Conservation (phyloP, 2,329 filamentous ascomycete genomes). For the Didymella keratinophila region DNA sequence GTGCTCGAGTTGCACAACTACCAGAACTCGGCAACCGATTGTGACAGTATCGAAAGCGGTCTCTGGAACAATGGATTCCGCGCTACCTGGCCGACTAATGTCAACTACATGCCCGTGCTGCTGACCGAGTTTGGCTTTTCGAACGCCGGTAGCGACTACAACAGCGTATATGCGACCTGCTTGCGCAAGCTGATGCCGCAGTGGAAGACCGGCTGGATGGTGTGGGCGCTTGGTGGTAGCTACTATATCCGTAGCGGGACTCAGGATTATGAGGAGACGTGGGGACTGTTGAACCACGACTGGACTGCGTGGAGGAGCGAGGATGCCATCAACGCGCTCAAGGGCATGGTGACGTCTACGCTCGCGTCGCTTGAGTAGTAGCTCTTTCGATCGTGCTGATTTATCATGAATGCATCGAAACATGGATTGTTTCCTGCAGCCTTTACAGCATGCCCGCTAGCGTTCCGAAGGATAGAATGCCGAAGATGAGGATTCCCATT, state of each 20-base stretch:
- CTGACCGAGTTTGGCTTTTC: conserved; percentile 65
- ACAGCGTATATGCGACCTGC: conserved; percentile 61
- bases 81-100: conserved; percentile 55
- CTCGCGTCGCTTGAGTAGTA: conserved; percentile 21
- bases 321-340: conserved; percentile 48
- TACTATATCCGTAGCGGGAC: conserved; percentile 62
- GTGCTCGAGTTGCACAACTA: conserved; percentile 70
- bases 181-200: conserved; percentile 61
- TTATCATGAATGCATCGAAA: background rate
- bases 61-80: conserved; percentile 63
- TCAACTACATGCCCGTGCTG: conserved; percentile 61
- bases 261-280: conserved; percentile 62
- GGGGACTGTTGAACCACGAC: conserved; percentile 58
- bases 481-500: background rate
- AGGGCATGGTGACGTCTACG: conserved; percentile 60
- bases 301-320: conserved; percentile 55
- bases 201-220: conserved; percentile 67
- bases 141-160: conserved; percentile 57
- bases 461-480: background rate
- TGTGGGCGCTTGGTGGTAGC: conserved; percentile 66
- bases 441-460: background rate
- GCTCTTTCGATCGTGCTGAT: background rate
- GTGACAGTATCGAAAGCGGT: conserved; percentile 56
- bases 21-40: conserved; percentile 60
- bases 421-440: background rate